Base-by-base conservation (phyloP, 768 basidiomycete species). In the Mycena sanguinolenta region DNA sequence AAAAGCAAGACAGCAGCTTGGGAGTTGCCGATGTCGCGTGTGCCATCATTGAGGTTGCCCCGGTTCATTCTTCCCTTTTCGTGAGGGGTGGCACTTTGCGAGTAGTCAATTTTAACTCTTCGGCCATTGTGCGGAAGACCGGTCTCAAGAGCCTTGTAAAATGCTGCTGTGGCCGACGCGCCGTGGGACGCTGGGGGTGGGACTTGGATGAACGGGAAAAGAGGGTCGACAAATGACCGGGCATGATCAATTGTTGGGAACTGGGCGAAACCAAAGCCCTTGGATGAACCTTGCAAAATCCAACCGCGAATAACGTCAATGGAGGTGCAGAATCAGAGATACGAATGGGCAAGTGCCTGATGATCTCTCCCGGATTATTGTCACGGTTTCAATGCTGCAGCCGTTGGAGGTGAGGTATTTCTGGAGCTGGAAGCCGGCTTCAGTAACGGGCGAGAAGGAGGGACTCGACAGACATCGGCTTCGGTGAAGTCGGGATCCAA, bases 241-340 rank as follows among this genome's bases (percentile, higher is more conserved):
- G 98, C 97, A 67, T 95, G 94, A 75, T 95, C 94, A 65, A 92
- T 86, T 73, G 86, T 91, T 50, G 92, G 83, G 80, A 99, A 99
- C 82, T 96, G 94, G 76, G 95, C 97, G 81, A 99, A 99, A 67
- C 96, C 98, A 79, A 98, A 98, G 77, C 95, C 94, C 83, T 97
- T 97, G 64, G 97, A 97, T 71, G 87, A 83, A 91, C 95, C 95
- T 96, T 91, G 82, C 83, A 89, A 83, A 89, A 89, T 88, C 85
- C 83, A 90, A 90, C 70, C 82, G 84, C 85, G 84, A 87, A 84
- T 81, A 84, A 91, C 81, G 92, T 94, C 84, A 95, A 94, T 92
- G 90, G 84, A 85, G 84, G 88, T 84, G 85, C 83, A 83, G 82
- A 82, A 84, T 83, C 82, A 88, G 62, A 69, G 79, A 91, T 90